Evolutionary conservation across 2,329 filamentous ascomycete genomes (phyloP), one percentile per base, ranked within the genome.

Genomic region (Aspergillus terreus): DNA sequence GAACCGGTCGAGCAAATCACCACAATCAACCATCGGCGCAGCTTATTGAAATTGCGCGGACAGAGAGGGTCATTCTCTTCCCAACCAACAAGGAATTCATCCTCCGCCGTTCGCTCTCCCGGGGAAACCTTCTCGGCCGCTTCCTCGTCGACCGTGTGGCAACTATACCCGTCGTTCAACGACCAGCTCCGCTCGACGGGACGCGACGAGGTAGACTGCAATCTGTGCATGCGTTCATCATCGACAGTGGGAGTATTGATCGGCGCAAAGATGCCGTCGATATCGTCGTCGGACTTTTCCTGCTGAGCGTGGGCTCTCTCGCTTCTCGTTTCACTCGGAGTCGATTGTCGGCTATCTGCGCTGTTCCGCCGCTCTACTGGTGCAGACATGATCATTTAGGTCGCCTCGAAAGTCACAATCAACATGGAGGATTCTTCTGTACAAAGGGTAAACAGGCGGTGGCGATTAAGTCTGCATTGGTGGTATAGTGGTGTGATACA

Each of bases 1-100:
- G 88, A 88, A 6, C 86, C 87, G 50, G 80, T 67, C 9, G 85
- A 84, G n/a, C 91, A 79, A 51, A 96, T 86, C 33, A 84, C 59
- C 1, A 92, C 84, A 55, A 96, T 86, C 27, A 84, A 51, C 92
- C 92, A 96, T 65, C 92, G 92, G 55, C 83, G 81, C n/a, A 71
- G 65, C 15, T 70, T 78, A 14, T 71, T 73, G 75, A 90, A 84
- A 66, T 82, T 90, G 52, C 86, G 82, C 0, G 92, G 92, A 61
- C 86, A 88, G 69, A 83, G 67, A 0, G 87, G 85, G 66, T 96
- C 92, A 44, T 76, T 72, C 52, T 90, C 83, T 36, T 92, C 87
- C 81, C 88, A 96, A 6, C 71, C 71, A 17, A 97, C 90, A 55
- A 90, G 80, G 61, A 83, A 92, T 2, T 55, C 57, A 52, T 64